These are phyloP conservation scores for Oryza officinalis DNA, from an alignment of 176 grass and related monocot species.

Conservation along the genomic window DNA sequence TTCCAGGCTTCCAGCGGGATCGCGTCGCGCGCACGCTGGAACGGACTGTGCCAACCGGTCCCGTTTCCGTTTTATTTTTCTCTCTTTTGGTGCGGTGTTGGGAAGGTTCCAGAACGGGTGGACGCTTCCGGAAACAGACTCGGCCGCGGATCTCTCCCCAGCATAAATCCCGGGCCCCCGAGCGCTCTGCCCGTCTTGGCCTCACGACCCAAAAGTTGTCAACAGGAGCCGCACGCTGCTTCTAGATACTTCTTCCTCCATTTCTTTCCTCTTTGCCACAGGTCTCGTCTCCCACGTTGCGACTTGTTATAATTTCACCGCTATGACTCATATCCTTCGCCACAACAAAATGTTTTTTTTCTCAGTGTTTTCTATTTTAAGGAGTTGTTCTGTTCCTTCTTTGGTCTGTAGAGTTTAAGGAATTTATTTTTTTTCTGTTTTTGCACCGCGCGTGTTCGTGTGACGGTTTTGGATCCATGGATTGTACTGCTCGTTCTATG, in stretches of 20 bases:
- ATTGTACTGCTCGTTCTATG: background rate
- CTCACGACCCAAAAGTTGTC: background rate
- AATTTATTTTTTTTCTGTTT: background rate
- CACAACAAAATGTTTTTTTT: background rate
- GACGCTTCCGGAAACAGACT: slow-evolving; percentile 30
- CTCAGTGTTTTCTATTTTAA: too few relatives aligned
- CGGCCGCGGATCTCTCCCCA: background rate
- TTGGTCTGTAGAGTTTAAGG: background rate
- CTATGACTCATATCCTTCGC: slow-evolving; percentile 50
- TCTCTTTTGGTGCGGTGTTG: background rate
- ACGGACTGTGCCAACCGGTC: background rate
- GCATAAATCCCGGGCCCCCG: slow-evolving; percentile 17
- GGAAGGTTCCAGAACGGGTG: slow-evolving; percentile 28
- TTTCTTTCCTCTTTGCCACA: background rate
- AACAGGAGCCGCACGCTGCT: too few relatives aligned
- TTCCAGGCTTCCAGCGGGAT: background rate
- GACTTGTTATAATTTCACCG: background rate
- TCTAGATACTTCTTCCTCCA: background rate
- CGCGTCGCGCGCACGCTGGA: slow-evolving; percentile 18
- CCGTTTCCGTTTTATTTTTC: background rate
- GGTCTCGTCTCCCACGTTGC: background rate
- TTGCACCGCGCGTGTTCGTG: background rate
- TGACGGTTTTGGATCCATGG: background rate
- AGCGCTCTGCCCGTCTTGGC: background rate
- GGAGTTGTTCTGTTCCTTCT: background rate